These are phyloP conservation scores for Cerioporus squamosus DNA, from an alignment of 1,284 basidiomycete genomes.

Conservation along the genomic window DNA sequence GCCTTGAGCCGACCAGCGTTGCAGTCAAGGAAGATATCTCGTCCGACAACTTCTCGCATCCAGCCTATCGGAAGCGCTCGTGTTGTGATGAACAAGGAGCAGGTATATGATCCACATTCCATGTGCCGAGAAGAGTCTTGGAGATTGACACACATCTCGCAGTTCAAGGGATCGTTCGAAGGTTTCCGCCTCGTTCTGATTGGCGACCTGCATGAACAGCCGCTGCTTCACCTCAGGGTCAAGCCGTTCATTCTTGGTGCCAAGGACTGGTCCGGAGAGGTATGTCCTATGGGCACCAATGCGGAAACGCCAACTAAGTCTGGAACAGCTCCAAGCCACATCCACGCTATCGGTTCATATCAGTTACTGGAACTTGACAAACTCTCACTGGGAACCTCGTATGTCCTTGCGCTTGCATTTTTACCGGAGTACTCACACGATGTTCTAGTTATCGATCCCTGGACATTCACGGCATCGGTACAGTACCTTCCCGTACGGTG, in stretches of 20 bases:
- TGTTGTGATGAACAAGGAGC: conserved; percentile 80
- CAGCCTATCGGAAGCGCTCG: conserved; percentile 56
- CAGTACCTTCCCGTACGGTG: conserved; percentile 25
- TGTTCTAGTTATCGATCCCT: conserved; percentile 88
- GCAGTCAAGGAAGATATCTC: conserved; percentile 19
- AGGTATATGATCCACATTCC: conserved; percentile 60
- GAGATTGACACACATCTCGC: neutral
- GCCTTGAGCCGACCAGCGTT: conserved; percentile 10
- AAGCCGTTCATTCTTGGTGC: conserved; percentile 86
- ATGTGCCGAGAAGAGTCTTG: too few species aligned
- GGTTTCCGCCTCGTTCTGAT: conserved; percentile 95
- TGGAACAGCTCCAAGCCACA: conserved; percentile 74
- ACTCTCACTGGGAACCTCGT: conserved; percentile 99
- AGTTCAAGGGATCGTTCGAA: conserved; percentile 86
- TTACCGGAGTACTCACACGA: neutral
- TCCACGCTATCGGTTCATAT: conserved; percentile 84
- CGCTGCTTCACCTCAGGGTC: conserved; percentile 88
- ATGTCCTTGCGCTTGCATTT: conserved; percentile 29
- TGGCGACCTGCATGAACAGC: conserved; percentile 94
- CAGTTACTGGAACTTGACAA: conserved; percentile 96
- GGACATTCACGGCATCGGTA: conserved; percentile 86
- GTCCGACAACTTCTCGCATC: conserved; percentile 49
- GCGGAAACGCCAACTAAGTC: conserved; percentile 1
- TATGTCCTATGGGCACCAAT: conserved; percentile 37
- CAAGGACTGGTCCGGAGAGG: conserved; percentile 95